Evolutionary conservation across 2,329 filamentous ascomycete genomes (phyloP), one percentile per base, ranked within the genome.

Genomic region (Pseudocercospora macadamiae): DNA sequence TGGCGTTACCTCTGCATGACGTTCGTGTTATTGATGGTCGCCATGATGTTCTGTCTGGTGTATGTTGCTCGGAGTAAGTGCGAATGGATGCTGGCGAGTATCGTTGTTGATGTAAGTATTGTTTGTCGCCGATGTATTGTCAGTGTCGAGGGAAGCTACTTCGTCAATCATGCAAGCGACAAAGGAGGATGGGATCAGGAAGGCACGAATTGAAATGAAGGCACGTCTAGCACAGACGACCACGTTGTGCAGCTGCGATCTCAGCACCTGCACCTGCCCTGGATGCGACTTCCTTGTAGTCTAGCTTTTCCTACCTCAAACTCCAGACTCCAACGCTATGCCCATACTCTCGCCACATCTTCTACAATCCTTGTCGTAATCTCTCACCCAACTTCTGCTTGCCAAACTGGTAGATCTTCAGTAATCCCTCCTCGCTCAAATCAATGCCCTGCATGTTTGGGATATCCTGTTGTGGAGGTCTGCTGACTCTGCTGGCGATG

Each of bases 401-500:
- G 74, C 93, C 93, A 75, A 97, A 89, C 75, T 96, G 91, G 77
- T 93, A 95, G 66, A 93, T 82, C 79, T 96, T 97, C 77, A 96
- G 87, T 75, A 97, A 86, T 51, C 93, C 93, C 77, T 97, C 92
- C 77, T 97, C 93, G 70, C 91, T 96, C 56, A 97, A 86, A 75
- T 97, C 93, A 76, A 97, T 93, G 73, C 90, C 91, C 81, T 95
- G 91, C 76, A 97, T 86, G 73, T 92, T 91, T 7, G 85, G 82
- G 68, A 92, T 88, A 78, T 99, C 95, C 71, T 96, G 90, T 39
- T 89, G 87, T 8, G 95, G 95, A 37, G 95, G 93, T 76, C 89
- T 89, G 83, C 91, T 96, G 70, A 97, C 95, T 67, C 95, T 83
- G 74, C 92, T 92, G 49, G 93, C 89, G 66, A 99, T 90, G 70